These are phyloP conservation scores for Peronospora belbahrii DNA, from an alignment of 352 stramenopile species.

Conservation along the genomic window DNA sequence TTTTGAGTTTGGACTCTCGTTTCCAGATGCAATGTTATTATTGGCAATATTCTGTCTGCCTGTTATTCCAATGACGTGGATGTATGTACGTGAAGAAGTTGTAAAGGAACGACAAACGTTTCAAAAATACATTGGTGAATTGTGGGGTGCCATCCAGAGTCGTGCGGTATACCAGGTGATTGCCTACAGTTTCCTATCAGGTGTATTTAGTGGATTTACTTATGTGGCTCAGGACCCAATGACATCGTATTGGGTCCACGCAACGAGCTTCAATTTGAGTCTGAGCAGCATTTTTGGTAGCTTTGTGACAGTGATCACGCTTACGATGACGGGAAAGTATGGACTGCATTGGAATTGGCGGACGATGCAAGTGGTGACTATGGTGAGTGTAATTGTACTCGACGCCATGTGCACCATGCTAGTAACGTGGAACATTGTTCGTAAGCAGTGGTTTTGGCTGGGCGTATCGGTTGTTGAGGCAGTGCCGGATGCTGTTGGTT, in stretches of 20 bases:
- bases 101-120: conserved; percentile 24
- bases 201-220: conserved; percentile 37
- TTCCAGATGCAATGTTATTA: conserved; percentile 30
- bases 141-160: conserved; percentile 40
- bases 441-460: conserved; percentile 52
- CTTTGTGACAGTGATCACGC: conserved; percentile 33
- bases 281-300: conserved; percentile 38
- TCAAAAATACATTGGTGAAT: conserved; percentile 29
- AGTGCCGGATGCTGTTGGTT: conserved; percentile 33
- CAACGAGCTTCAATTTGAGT: conserved; percentile 39
- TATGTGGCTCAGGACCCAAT: conserved; percentile 43
- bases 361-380: conserved; percentile 36
- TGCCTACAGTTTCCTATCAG: conserved; percentile 36
- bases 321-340: conserved; percentile 41
- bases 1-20: conserved; percentile 39
- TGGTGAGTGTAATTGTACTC: conserved; percentile 33
- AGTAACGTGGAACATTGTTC: conserved; percentile 45
- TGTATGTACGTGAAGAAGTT: conserved; percentile 41
- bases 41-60: conserved; percentile 32
- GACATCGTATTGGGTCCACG: conserved; percentile 43
- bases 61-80: conserved; percentile 41
- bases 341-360: conserved; percentile 49
- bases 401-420: conserved; percentile 44
- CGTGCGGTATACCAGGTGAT: conserved; percentile 51
- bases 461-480: conserved; percentile 39